These are phyloP conservation scores for Paxillus ammoniavirescens DNA, from an alignment of 768 basidiomycete genomes.

Conservation along the genomic window DNA sequence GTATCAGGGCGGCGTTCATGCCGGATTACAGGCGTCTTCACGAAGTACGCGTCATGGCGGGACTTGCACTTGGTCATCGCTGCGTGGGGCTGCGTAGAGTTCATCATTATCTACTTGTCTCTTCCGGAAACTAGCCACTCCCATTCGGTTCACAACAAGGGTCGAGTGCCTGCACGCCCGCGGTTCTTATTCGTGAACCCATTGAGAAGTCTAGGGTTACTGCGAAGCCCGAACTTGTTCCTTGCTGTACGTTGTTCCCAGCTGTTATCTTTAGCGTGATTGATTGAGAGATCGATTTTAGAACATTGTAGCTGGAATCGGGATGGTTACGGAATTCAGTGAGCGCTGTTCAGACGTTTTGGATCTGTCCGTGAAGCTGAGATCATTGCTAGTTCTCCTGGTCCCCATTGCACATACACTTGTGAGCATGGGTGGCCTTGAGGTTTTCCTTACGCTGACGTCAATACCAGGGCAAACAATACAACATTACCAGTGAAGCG, in stretches of 20 bases:
- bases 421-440: constrained; percentile 32
- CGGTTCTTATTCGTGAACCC: constrained; percentile 24
- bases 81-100: constrained; percentile 35
- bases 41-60: constrained; percentile 61
- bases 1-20: neutral
- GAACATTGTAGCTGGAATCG: constrained; percentile 39
- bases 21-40: constrained; percentile 36
- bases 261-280: constrained; percentile 27
- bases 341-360: constrained; percentile 23
- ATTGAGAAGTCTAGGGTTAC: constrained; percentile 24
- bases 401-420: constrained; percentile 49
- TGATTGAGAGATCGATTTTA: constrained; percentile 30
- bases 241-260: constrained; percentile 18
- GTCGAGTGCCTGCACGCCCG: too few relatives aligned
- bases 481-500: neutral
- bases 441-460: neutral
- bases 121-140: constrained; percentile 61
- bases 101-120: constrained; percentile 37
- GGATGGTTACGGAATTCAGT: constrained; percentile 22
- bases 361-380: neutral
- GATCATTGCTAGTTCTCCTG: constrained; percentile 34
- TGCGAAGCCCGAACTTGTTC: constrained; percentile 30
- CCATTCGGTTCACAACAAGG: too few relatives aligned
- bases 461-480: neutral
- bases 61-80: constrained; percentile 46